These are phyloP conservation scores for Exophiala sp. DNA, from an alignment of 2,329 filamentous ascomycete genomes.

Conservation along the genomic window DNA sequence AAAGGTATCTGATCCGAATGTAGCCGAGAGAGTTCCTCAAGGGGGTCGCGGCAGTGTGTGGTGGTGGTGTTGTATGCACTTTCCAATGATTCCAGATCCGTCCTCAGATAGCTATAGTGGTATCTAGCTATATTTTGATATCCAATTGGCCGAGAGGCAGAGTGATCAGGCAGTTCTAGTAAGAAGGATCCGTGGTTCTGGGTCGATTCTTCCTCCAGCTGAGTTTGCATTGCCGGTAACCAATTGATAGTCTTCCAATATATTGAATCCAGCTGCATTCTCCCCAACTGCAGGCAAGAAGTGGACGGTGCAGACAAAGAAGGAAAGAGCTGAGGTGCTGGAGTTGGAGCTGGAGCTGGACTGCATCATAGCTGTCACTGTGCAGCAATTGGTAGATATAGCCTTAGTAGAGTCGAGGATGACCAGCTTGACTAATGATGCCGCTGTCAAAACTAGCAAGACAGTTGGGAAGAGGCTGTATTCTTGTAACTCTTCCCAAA, in stretches of 20 bases:
- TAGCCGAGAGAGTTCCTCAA: background rate
- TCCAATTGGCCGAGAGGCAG: background rate
- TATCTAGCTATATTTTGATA: background rate
- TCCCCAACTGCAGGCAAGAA: background rate
- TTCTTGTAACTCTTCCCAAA: background rate
- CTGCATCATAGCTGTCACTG: background rate
- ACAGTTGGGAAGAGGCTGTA: background rate
- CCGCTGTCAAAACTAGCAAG: conserved; percentile 17
- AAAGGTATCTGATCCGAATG: conserved; percentile 1
- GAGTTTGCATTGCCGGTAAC: conserved; percentile 10
- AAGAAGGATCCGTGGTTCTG: background rate
- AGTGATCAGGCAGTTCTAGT: background rate
- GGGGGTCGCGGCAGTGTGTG: background rate
- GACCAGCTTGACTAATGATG: conserved; percentile 17
- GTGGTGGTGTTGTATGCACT: background rate
- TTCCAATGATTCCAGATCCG: background rate
- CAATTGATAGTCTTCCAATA: conserved; percentile 18
- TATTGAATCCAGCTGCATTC: conserved; percentile 2
- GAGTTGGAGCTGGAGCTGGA: too few species aligned
- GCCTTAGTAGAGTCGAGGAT: background rate
- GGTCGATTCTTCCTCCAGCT: conserved; percentile 7
- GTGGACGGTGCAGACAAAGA: background rate
- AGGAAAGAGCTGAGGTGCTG: background rate
- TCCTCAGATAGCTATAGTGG: background rate
- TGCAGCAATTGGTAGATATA: background rate